These are phyloP conservation scores for Coemansia interrupta DNA, from an alignment of 192 early-diverging fungal genomes.

Conservation along the genomic window DNA sequence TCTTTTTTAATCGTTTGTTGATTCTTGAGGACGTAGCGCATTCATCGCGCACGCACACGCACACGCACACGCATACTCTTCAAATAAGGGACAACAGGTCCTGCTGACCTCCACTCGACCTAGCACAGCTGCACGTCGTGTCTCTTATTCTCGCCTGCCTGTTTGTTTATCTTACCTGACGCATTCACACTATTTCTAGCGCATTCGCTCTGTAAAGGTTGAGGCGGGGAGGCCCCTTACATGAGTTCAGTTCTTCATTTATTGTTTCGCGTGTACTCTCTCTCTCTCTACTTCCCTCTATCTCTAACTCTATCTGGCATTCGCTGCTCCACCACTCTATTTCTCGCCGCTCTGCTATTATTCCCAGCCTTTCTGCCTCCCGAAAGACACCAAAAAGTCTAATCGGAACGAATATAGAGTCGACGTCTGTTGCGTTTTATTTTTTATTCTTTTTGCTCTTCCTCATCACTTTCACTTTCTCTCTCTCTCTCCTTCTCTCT, in stretches of 20 bases:
- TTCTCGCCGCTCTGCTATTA: not conserved
- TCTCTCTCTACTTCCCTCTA: not conserved
- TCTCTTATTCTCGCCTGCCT: slow-evolving; percentile 7
- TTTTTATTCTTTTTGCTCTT: not conserved
- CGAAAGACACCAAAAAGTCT: not conserved
- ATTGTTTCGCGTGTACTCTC: not conserved
- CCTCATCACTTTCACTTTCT: not conserved
- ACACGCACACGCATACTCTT: not conserved
- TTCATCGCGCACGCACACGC: not conserved
- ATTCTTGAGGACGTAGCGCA: slow-evolving; percentile 4
- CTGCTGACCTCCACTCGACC: slow-evolving; percentile 16
- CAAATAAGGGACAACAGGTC: slow-evolving; percentile 1
- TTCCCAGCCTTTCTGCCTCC: not conserved
- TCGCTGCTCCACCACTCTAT: not conserved
- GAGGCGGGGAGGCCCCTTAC: slow-evolving; percentile 7
- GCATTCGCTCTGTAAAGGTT: not conserved
- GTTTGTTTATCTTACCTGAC: not conserved
- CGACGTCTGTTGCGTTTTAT: not conserved
- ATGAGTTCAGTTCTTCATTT: not conserved
- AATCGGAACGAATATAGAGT: no score
- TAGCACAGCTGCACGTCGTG: slow-evolving; percentile 7
- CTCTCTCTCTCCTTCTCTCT: slow-evolving; percentile 7
- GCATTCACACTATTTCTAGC: not conserved
- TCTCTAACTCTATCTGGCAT: not conserved
- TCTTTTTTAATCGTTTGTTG: not conserved